Evolutionary conservation across 306 rosid species (phyloP).

Genomic region (Cucurbita argyrosperma): DNA sequence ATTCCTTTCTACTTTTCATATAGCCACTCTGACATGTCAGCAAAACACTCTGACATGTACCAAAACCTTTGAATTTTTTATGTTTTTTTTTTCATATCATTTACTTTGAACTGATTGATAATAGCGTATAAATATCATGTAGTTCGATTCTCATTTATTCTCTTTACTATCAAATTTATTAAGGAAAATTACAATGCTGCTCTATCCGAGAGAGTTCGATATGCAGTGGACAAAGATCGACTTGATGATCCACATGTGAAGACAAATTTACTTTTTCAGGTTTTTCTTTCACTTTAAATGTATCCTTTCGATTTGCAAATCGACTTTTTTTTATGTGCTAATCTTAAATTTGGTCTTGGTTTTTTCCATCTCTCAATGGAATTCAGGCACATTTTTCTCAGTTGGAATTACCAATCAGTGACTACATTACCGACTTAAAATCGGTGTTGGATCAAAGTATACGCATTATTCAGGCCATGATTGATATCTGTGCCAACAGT

Average conservation of each 20-base stretch:
- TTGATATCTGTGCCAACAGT: conserved; percentile 88
- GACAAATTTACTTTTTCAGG: conserved; percentile 90
- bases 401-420: conserved; percentile 83
- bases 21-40: not conserved
- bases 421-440: conserved; percentile 83
- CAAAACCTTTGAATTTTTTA: not conserved
- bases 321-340: not conserved
- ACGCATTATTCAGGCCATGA: conserved; percentile 94
- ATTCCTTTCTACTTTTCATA: not conserved
- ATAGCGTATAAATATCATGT: not conserved
- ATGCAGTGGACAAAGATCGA: conserved; percentile 66
- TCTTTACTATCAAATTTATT: not conserved
- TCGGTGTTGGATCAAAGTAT: conserved; percentile 95
- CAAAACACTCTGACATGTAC: not conserved
- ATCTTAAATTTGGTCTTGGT: conserved; percentile 1
- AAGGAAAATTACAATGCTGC: conserved; percentile 79
- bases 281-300: conserved; percentile 22
- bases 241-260: conserved; percentile 84
- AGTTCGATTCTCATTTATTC: not conserved
- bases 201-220: conserved; percentile 60
- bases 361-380: conserved; percentile 11
- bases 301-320: conserved; percentile 4
- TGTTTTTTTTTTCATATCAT: not conserved
- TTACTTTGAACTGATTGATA: not conserved
- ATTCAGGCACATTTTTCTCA: conserved; percentile 86